These are phyloP conservation scores for Colletotrichum aenigma DNA, from an alignment of 2,329 filamentous ascomycete species.

Conservation along the genomic window DNA sequence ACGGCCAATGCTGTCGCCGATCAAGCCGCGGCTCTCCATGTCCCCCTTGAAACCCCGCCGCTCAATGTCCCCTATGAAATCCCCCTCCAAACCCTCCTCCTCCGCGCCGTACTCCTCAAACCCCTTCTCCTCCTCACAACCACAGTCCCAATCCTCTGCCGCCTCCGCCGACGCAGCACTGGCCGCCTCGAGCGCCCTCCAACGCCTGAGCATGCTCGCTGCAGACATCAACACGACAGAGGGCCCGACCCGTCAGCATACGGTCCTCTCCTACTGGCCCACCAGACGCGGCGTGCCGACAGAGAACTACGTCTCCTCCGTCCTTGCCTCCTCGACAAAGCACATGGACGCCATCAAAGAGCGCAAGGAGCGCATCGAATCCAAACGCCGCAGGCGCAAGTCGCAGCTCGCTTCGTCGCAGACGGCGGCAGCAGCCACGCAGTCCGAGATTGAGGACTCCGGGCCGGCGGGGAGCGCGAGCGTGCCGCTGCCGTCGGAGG, in stretches of 20 bases:
- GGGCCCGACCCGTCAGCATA: slow-evolving; percentile 15
- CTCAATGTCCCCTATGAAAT: neutral
- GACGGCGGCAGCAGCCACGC: neutral
- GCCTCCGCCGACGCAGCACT: neutral
- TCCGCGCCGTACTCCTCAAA: neutral
- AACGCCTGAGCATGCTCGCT: slow-evolving; percentile 21
- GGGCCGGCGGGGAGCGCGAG: neutral
- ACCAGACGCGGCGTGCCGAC: slow-evolving; percentile 37
- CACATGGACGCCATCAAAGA: slow-evolving; percentile 38
- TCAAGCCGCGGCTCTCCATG: slow-evolving; percentile 2
- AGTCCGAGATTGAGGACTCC: slow-evolving; percentile 11
- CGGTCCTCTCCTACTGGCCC: slow-evolving; percentile 43
- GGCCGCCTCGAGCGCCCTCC: slow-evolving; percentile 2
- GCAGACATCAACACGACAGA: neutral
- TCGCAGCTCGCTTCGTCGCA: slow-evolving; percentile 11
- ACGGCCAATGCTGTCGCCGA: slow-evolving; percentile 4
- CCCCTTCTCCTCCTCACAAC: neutral
- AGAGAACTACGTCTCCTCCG: slow-evolving; percentile 41
- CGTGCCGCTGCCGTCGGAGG: neutral
- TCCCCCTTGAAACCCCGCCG: slow-evolving; percentile 3
- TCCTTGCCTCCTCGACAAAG: slow-evolving; percentile 37
- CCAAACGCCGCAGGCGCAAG: slow-evolving; percentile 13
- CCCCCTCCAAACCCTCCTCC: neutral
- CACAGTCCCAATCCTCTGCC: neutral
- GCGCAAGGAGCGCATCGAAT: slow-evolving; percentile 34